Evolutionary conservation across 495 filamentous ascomycete genomes (phyloP).

Genomic region (Aspergillus saccharolyticus): DNA sequence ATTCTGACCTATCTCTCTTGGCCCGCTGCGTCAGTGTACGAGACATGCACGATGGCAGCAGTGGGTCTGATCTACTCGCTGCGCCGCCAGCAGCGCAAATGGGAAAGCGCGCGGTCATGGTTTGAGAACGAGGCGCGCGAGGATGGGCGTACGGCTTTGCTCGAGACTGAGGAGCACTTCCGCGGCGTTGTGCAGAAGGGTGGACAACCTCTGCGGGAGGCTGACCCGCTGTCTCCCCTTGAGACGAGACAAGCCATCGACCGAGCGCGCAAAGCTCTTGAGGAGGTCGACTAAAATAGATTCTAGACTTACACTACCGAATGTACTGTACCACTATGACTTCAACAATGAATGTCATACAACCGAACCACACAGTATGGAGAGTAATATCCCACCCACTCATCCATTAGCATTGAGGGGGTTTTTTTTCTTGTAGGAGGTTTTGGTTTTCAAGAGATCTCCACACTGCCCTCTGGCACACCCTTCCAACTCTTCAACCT

Average conservation of each 20-base stretch:
- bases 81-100: constrained; percentile 68
- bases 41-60: constrained; percentile 74
- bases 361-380: too few species aligned
- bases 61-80: constrained; percentile 70
- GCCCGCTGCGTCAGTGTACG: constrained; percentile 55
- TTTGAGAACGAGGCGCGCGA: constrained; percentile 79
- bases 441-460: constrained; percentile 34
- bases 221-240: constrained; percentile 21
- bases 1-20: constrained; percentile 64
- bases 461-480: constrained; percentile 56
- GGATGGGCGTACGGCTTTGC: constrained; percentile 68
- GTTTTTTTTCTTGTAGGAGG: not conserved
- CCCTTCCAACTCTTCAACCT: constrained; percentile 62
- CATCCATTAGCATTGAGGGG: too few species aligned
- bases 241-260: constrained; percentile 49
- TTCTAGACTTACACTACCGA: not conserved
- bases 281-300: constrained; percentile 30
- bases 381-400: too few species aligned
- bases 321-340: constrained; percentile 16
- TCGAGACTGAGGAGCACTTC: constrained; percentile 61
- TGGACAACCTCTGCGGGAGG: constrained; percentile 28
- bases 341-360: constrained; percentile 3
- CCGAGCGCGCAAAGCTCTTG: constrained; percentile 51
- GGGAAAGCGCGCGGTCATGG: constrained; percentile 62
- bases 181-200: constrained; percentile 51